phyloP scores from a whole-genome alignment of 2,329 filamentous ascomycete species.

The Alternaria atra region DNA sequence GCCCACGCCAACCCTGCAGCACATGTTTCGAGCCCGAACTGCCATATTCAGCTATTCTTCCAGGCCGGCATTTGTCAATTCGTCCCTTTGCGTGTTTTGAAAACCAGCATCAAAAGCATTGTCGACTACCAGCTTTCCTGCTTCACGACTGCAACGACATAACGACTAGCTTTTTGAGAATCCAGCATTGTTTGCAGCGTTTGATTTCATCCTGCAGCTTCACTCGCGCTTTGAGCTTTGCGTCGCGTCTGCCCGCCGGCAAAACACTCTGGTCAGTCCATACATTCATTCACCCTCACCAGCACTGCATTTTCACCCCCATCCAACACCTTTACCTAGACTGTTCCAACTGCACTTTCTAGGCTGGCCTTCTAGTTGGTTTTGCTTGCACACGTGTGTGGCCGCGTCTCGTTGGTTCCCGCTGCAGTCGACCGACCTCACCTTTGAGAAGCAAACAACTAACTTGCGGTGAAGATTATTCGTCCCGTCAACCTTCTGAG shows the following conservation, averaged over 20 bases:
- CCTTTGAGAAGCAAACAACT: conserved; percentile 46
- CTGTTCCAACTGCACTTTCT: conserved; percentile 16
- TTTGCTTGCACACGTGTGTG: conserved; percentile 46
- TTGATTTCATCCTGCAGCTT: conserved; percentile 35
- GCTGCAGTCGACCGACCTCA: conserved; percentile 30
- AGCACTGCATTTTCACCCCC: conserved; percentile 3
- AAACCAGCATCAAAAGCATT: conserved; percentile 45
- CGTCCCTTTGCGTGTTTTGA: conserved; percentile 42
- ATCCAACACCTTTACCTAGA: conserved; percentile 1
- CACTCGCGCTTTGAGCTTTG: conserved; percentile 16
- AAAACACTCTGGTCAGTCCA: conserved; percentile 31
- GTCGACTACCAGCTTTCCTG: conserved; percentile 29
- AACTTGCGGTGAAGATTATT: conserved; percentile 45
- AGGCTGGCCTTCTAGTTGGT: conserved; percentile 19
- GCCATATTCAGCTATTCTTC: conserved; percentile 37
- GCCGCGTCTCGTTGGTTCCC: conserved; percentile 34
- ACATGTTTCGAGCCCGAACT: conserved; percentile 29
- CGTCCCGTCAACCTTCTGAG: conserved; percentile 26
- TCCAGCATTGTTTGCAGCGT: conserved; percentile 54
- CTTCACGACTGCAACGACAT: conserved; percentile 54
- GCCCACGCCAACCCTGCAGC: conserved; percentile 26
- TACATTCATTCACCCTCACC: conserved; percentile 7
- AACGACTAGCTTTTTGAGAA: conserved; percentile 51
- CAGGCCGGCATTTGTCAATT: conserved; percentile 39
- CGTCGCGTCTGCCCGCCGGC: conserved; percentile 22